Percentiles rank a stretch among this genome's conserved stretches.
Conservation (phyloP, 345 rosid genomes). For the Boechera divaricarpa region DNA sequence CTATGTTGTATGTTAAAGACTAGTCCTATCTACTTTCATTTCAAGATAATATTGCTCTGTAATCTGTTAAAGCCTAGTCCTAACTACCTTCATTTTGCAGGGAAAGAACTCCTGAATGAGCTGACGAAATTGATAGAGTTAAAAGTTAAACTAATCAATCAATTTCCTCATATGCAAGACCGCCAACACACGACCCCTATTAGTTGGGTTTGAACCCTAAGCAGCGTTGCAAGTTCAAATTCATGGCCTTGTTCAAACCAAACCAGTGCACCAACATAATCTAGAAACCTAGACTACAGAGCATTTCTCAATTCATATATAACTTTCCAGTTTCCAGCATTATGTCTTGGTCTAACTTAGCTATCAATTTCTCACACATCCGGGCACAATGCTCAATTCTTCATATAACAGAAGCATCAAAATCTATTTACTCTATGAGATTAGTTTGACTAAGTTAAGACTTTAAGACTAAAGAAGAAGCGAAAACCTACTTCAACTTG, state of each 20-base stretch:
- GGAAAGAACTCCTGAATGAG: constrained; percentile 3
- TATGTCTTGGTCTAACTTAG: constrained; percentile 9
- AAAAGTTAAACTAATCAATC: neutral
- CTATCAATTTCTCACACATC: constrained; percentile 14
- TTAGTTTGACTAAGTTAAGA: constrained; percentile 20
- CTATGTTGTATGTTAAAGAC: neutral
- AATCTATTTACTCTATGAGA: neutral
- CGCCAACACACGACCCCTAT: neutral
- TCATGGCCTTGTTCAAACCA: constrained; percentile 3
- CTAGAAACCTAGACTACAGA: constrained; percentile 20
- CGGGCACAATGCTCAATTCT: neutral
- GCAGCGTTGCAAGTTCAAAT: constrained; percentile 1
- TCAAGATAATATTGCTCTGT: neutral
- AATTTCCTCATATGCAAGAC: constrained; percentile 3
- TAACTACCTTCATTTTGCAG: constrained; percentile 2
- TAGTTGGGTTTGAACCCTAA: neutral
- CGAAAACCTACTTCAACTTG: constrained; percentile 73
- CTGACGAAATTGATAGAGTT: neutral
- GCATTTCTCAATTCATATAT: neutral
- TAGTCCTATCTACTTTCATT: neutral
- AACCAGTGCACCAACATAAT: constrained; percentile 9
- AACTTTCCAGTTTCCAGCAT: neutral
- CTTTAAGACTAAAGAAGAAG: neutral
- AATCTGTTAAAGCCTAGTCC: neutral
- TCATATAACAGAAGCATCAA: constrained; percentile 10